Percentiles rank a stretch among this genome's conserved stretches.
These are phyloP conservation scores for Epichloe bromicola DNA, from an alignment of 2,329 filamentous ascomycete genomes.

Conservation along the genomic window DNA sequence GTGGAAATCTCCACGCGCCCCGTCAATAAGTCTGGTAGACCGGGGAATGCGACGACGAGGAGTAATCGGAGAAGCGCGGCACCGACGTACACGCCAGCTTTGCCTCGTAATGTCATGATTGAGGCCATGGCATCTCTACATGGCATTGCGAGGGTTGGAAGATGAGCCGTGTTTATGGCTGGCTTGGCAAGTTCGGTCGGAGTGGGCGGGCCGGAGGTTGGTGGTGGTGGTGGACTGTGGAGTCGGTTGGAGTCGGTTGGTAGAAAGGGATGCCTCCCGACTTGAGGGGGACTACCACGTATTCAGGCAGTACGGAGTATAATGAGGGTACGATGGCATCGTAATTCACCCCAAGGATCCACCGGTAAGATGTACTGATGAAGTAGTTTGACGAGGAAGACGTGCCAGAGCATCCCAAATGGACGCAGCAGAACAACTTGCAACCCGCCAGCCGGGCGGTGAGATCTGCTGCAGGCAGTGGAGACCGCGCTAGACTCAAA, in stretches of 20 bases:
- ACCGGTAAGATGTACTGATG: too few species aligned
- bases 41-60: slow-evolving; percentile 66
- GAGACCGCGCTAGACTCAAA: slow-evolving; percentile 7
- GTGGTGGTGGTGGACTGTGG: too few species aligned
- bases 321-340: too few species aligned
- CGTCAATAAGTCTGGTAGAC: slow-evolving; percentile 71
- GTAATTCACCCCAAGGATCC: too few species aligned
- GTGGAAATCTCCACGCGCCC: slow-evolving; percentile 94
- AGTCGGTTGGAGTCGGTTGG: too few species aligned
- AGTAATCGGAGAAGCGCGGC: slow-evolving; percentile 69
- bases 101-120: slow-evolving; percentile 28
- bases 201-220: slow-evolving; percentile 6
- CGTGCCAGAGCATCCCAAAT: too few species aligned
- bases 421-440: too few species aligned
- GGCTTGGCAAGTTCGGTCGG: slow-evolving; percentile 15
- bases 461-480: slow-evolving; percentile 7
- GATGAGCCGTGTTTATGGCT: background rate
- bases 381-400: too few species aligned
- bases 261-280: too few species aligned
- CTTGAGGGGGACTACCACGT: too few species aligned
- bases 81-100: slow-evolving; percentile 51
- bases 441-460: slow-evolving; percentile 11
- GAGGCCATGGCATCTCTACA: slow-evolving; percentile 10
- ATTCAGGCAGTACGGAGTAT: too few species aligned
- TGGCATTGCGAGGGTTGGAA: slow-evolving; percentile 2